Evolutionary conservation across 2,329 filamentous ascomycete genomes (phyloP), one percentile per base, ranked within the genome.

Genomic region (Anisogramma anomala): DNA sequence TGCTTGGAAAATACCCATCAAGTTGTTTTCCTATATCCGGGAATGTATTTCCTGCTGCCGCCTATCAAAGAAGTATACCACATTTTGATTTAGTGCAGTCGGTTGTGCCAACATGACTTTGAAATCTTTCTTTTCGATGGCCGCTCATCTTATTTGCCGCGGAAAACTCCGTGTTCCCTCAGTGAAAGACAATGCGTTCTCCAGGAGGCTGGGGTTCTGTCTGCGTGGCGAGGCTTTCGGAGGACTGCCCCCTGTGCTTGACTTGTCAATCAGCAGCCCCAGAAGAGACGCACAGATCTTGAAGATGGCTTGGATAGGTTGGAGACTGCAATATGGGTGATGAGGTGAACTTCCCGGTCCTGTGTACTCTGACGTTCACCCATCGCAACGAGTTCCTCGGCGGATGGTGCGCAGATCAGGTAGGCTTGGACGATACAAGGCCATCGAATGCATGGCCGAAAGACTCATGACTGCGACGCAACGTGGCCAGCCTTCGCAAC

Each of bases 401-500:
- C n/a, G n/a, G n/a, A n/a, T n/a, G n/a, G n/a, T n/a, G n/a, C n/a
- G n/a, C n/a, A n/a, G n/a, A n/a, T n/a, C n/a, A n/a, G n/a, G n/a
- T n/a, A n/a, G n/a, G n/a, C n/a, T n/a, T n/a, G n/a, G n/a, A n/a
- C n/a, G 8, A 27, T 13, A 27, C 25, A 27, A 6, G 9, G 9
- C 25, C 4, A 5, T 27, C 25, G n/a, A 4, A n/a, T n/a, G n/a
- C n/a, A n/a, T n/a, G n/a, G n/a, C n/a, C n/a, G n/a, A n/a, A n/a
- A 6, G 5, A 7, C 19, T 32, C 28, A 17, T 13, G 13, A 5
- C 11, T n/a, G 11, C 17, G 17, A 10, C 17, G 28, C 15, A 11
- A 37, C 58, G 62, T 96, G 91, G 0, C 91, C 91, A 34, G 84
- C 84, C 28, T 78, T 91, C 3, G 91, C 88, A 48, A 94, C 79